Percentiles rank a stretch among this genome's conserved stretches.
Conservation (phyloP, 768 basidiomycete species). For the Lentinula lateritia region DNA sequence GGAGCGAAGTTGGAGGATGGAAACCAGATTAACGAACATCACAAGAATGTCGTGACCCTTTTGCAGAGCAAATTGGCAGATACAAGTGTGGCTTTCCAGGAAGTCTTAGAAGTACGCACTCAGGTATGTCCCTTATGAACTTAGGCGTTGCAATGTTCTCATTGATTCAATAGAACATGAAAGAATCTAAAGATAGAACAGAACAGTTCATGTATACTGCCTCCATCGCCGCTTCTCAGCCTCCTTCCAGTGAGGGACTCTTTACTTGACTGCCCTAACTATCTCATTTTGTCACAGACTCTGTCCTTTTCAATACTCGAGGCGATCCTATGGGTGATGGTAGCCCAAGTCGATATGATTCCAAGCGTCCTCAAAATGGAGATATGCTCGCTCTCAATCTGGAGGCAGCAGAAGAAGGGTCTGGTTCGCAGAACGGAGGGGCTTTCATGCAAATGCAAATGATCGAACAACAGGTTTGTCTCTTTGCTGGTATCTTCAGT, state of each 20-base stretch:
- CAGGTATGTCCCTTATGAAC: conserved; percentile 54
- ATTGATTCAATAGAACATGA: conserved; percentile 79
- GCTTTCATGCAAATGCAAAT: conserved; percentile 95
- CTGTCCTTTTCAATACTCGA: conserved; percentile 69
- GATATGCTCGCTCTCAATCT: conserved; percentile 92
- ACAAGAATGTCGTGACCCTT: conserved; percentile 94
- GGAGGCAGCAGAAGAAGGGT: conserved; percentile 73
- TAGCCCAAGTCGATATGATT: conserved; percentile 48
- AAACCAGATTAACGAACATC: conserved; percentile 94
- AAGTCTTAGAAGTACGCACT: conserved; percentile 93
- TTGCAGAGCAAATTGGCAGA: conserved; percentile 95
- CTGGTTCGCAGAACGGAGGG: conserved; percentile 46
- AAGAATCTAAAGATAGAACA: conserved; percentile 93
- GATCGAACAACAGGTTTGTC: conserved; percentile 86
- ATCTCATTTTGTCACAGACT: conserved; percentile 42
- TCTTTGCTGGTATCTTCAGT: not conserved
- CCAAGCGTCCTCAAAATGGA: conserved; percentile 64
- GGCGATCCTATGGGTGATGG: conserved; percentile 80
- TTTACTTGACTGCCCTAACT: not conserved
- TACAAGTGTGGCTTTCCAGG: conserved; percentile 97
- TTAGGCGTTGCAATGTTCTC: not conserved
- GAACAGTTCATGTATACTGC: conserved; percentile 99
- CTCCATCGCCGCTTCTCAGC: conserved; percentile 66
- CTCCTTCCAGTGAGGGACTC: conserved; percentile 61
- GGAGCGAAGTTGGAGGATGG: conserved; percentile 52